These are phyloP conservation scores for Geotrichum citri-aurantii DNA, from an alignment of 1,139 yeast species.

Conservation along the genomic window DNA sequence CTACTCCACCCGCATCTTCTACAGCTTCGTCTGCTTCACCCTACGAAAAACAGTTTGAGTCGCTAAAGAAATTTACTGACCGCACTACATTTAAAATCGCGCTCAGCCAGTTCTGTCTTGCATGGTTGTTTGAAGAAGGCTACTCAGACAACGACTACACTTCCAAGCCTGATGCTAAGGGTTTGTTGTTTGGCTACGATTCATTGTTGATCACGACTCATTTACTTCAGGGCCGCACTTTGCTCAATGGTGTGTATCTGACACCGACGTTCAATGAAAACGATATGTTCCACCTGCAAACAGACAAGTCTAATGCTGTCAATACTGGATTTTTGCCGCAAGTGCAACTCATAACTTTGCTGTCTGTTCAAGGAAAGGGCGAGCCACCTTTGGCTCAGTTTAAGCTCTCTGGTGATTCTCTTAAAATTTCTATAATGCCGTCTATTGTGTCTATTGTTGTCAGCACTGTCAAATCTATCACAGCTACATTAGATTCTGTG, in stretches of 20 bases:
- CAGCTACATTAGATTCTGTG: constrained; percentile 13
- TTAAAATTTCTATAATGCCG: constrained; percentile 31
- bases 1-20: not conserved
- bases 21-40: constrained; percentile 6
- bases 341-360: constrained; percentile 22
- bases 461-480: constrained; percentile 13
- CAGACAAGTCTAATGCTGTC: constrained; percentile 22
- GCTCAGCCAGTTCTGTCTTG: constrained; percentile 63
- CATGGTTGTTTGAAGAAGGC: constrained; percentile 60
- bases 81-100: constrained; percentile 48
- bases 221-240: constrained; percentile 29
- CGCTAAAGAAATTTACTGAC: constrained; percentile 22
- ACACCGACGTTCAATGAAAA: constrained; percentile 28
- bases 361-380: constrained; percentile 3
- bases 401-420: constrained; percentile 31
- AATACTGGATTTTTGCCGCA: constrained; percentile 34
- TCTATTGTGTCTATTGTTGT: constrained; percentile 29
- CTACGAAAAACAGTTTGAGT: constrained; percentile 8
- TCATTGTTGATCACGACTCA: constrained; percentile 26
- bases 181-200: constrained; percentile 73
- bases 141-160: constrained; percentile 23
- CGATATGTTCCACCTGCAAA: constrained; percentile 19
- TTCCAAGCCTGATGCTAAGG: constrained; percentile 46
- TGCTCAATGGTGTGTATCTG: constrained; percentile 36
- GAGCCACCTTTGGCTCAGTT: constrained; percentile 17